Evolutionary conservation across 345 rosid species (phyloP).

Genomic region (Sisymbrium altissimum): DNA sequence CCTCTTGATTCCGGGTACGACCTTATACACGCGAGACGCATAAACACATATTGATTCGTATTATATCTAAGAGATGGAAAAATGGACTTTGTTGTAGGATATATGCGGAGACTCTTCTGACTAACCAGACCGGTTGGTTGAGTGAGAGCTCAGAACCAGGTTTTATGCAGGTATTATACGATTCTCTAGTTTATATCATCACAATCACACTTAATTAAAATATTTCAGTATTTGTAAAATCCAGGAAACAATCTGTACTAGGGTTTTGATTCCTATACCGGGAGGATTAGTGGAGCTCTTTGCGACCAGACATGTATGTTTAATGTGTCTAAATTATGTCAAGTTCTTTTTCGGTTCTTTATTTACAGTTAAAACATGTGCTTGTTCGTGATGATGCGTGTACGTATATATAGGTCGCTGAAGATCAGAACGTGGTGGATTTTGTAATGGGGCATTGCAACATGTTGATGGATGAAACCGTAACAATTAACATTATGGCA

Average conservation of each 20-base stretch:
- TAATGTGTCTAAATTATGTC: not conserved
- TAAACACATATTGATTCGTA: not conserved
- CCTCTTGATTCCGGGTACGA: conserved; percentile 62
- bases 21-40: not conserved
- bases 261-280: conserved; percentile 71
- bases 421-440: conserved; percentile 65
- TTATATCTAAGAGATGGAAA: not conserved
- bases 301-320: conserved; percentile 63
- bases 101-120: conserved; percentile 62
- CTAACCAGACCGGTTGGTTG: conserved; percentile 70
- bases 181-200: not conserved
- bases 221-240: conserved; percentile 6
- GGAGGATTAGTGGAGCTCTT: conserved; percentile 84
- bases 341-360: not conserved
- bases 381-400: not conserved
- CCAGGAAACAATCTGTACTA: conserved; percentile 74
- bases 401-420: conserved; percentile 48
- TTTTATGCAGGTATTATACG: conserved; percentile 40
- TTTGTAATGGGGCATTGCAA: conserved; percentile 57
- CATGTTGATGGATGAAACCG: conserved; percentile 46
- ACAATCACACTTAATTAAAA: not conserved
- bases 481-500: conserved; percentile 24
- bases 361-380: not conserved
- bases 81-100: conserved; percentile 38
- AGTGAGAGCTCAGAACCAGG: conserved; percentile 48